A percentile compares a stretch with the other conserved stretches of the same genome.
phyloP scores from a whole-genome alignment of 108 stramenopile genomes.

The Bacterosira constricta region DNA sequence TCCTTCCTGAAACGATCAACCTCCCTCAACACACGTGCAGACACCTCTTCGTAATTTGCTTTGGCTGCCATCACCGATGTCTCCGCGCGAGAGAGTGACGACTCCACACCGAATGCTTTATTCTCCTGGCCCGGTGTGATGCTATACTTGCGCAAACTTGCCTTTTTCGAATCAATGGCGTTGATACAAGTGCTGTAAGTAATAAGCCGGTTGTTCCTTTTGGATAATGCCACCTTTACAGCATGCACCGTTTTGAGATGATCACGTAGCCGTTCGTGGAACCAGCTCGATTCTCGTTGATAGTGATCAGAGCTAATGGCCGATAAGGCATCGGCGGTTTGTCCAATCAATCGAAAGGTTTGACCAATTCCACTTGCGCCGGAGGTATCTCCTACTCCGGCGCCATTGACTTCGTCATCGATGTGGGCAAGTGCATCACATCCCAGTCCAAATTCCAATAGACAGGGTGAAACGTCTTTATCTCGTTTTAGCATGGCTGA shows the following conservation, averaged over 20 bases:
- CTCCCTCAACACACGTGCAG: constrained; percentile 59
- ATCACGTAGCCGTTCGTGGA: constrained; percentile 78
- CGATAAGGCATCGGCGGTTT: constrained; percentile 59
- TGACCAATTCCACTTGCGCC: constrained; percentile 30
- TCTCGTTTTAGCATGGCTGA: constrained; percentile 26
- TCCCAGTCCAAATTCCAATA: constrained; percentile 54
- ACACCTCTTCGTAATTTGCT: constrained; percentile 61
- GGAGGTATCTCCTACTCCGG: constrained; percentile 10
- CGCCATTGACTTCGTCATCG: constrained; percentile 55
- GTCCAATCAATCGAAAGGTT: constrained; percentile 40
- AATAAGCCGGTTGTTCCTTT: constrained; percentile 66
- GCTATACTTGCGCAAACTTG: constrained; percentile 33
- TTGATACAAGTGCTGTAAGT: constrained; percentile 60
- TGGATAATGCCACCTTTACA: constrained; percentile 77
- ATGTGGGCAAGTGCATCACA: constrained; percentile 48
- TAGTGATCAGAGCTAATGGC: constrained; percentile 55
- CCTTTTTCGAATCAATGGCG: constrained; percentile 42
- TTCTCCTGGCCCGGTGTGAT: constrained; percentile 46
- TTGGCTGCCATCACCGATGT: constrained; percentile 32
- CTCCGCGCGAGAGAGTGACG: constrained; percentile 38
- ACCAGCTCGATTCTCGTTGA: constrained; percentile 59
- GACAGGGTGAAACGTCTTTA: constrained; percentile 8
- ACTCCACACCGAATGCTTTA: constrained; percentile 42
- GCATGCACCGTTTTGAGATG: constrained; percentile 68
- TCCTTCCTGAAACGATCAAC: constrained; percentile 56